Conservation (phyloP, 2,329 filamentous ascomycete genomes). For the Beauveria scarabaeidicola region DNA sequence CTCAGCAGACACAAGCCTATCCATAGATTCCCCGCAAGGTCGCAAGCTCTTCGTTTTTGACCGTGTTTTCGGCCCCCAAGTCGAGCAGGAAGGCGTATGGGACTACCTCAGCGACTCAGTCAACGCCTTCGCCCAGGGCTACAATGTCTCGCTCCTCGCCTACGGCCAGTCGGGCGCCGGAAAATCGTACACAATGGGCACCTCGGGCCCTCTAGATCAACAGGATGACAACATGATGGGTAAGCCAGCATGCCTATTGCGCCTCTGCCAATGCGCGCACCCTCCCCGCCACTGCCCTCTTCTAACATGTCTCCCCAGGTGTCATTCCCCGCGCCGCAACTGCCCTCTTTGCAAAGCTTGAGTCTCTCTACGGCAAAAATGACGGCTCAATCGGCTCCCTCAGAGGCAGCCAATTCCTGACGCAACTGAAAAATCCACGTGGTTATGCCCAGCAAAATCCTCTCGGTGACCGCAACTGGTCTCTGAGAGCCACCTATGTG, state of each 20-base stretch:
- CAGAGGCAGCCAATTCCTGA: conserved; percentile 49
- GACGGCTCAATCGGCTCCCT: conserved; percentile 18
- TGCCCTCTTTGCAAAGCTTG: conserved; percentile 80
- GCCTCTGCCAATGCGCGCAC: not conserved
- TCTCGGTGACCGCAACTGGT: conserved; percentile 69
- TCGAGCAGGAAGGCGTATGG: conserved; percentile 84
- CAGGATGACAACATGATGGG: conserved; percentile 65
- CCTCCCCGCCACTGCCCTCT: conserved; percentile 11
- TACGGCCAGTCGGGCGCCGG: conserved; percentile 97
- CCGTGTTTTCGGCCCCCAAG: conserved; percentile 78
- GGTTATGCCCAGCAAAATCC: conserved; percentile 50
- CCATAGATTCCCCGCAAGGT: conserved; percentile 85
- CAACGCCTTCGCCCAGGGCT: conserved; percentile 82
- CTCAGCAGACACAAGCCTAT: conserved; percentile 72
- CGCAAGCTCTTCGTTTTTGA: conserved; percentile 96
- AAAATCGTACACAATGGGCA: conserved; percentile 99
- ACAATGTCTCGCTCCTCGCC: conserved; percentile 95
- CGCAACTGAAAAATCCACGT: conserved; percentile 70
- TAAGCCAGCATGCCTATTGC: conserved; percentile 35
- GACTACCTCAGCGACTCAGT: conserved; percentile 90
- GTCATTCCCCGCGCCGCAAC: conserved; percentile 90
- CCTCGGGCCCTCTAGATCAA: conserved; percentile 75
- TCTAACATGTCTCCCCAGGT: conserved; percentile 41
- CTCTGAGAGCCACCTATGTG: conserved; percentile 87
- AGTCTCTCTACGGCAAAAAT: conserved; percentile 43